These are phyloP conservation scores for Eugenia klotzschiana DNA, from an alignment of 441 rosid genomes.

Conservation along the genomic window DNA sequence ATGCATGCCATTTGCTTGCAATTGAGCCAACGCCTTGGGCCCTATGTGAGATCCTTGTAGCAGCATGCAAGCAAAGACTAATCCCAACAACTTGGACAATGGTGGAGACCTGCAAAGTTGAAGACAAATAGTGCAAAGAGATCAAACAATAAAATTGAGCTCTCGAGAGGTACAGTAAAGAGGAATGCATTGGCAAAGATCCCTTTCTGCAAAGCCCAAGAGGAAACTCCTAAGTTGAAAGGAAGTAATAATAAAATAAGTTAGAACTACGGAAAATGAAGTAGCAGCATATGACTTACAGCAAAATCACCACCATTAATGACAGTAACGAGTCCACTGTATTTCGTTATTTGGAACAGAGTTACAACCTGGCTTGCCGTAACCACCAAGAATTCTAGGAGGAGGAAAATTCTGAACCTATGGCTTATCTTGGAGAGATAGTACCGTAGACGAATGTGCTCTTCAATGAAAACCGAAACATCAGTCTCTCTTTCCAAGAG, in stretches of 20 bases:
- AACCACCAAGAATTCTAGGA: conserved; percentile 61
- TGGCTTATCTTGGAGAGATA: conserved; percentile 89
- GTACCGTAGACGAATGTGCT: conserved; percentile 57
- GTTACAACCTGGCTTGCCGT: conserved; percentile 58
- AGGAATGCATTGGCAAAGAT: not conserved
- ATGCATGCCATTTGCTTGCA: conserved; percentile 83
- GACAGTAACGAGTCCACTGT: conserved; percentile 42
- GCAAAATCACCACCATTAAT: conserved; percentile 80
- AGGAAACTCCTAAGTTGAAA: not conserved
- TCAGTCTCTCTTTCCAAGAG: conserved; percentile 59
- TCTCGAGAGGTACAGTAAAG: not conserved
- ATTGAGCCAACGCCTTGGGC: conserved; percentile 65
- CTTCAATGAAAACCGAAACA: conserved; percentile 50
- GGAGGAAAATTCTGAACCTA: conserved; percentile 78
- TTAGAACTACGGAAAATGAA: not conserved
- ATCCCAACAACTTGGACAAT: conserved; percentile 87
- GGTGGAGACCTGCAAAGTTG: conserved; percentile 48
- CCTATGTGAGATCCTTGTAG: conserved; percentile 79
- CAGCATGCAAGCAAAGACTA: conserved; percentile 72
- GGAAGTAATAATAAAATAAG: not conserved
- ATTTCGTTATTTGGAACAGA: conserved; percentile 69
- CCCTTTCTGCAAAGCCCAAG: not conserved
- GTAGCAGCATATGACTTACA: conserved; percentile 23
- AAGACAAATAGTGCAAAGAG: not conserved
- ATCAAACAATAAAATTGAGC: not conserved